phyloP scores from a whole-genome alignment of 495 filamentous ascomycete species.

The Podospora australis region DNA sequence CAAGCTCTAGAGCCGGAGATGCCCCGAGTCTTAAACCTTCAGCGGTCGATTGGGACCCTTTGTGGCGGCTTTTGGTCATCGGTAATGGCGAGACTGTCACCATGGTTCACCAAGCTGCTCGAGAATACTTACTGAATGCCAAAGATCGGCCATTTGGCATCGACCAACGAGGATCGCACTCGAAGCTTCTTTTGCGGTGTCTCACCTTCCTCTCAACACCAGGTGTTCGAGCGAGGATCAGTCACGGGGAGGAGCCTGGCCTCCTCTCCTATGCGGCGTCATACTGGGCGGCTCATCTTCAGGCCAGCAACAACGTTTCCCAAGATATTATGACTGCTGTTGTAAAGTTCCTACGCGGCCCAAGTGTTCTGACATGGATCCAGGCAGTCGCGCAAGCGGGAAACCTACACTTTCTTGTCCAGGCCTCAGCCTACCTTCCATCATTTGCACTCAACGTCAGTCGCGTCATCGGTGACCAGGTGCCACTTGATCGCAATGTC shows the following conservation, averaged over 20 bases:
- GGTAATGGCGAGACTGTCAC: background rate
- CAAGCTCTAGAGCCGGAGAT: background rate
- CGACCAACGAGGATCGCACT: background rate
- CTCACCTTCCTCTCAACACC: background rate
- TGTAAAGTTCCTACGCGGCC: background rate
- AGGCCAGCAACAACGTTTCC: background rate
- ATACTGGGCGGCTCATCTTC: background rate
- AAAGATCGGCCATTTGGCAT: background rate
- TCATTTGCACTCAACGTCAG: too few species aligned
- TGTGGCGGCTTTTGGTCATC: background rate
- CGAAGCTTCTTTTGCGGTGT: background rate
- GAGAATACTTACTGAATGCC: background rate
- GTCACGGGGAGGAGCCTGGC: background rate
- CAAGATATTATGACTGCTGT: background rate
- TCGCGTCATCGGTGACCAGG: too few species aligned
- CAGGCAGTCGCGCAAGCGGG: background rate
- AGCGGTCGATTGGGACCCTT: background rate
- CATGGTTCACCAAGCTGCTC: background rate
- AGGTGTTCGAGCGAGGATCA: background rate
- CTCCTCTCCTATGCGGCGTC: background rate
- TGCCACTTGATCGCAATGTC: too few species aligned
- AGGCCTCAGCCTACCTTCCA: background rate
- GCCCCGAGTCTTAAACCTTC: background rate
- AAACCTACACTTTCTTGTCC: background rate
- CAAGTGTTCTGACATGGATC: background rate